These are phyloP conservation scores for Daldinia decipiens DNA, from an alignment of 495 filamentous ascomycete species.

Conservation along the genomic window DNA sequence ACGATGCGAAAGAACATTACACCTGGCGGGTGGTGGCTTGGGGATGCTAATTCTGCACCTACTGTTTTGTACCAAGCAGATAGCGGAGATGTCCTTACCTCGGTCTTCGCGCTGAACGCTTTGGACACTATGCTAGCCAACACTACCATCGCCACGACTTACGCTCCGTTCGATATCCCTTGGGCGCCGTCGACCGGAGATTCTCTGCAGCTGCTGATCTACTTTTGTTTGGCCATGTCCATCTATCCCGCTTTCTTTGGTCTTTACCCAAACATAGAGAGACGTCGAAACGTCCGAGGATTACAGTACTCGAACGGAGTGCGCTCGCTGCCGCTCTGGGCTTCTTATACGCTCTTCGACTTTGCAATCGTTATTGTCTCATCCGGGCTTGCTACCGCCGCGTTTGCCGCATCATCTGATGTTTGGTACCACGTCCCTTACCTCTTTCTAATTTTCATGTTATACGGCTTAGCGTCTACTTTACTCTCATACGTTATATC, in stretches of 20 bases:
- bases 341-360: conserved; percentile 82
- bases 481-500: conserved; percentile 76
- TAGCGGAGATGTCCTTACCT: conserved; percentile 55
- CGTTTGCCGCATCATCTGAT: conserved; percentile 67
- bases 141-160: conserved; percentile 72
- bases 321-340: conserved; percentile 75
- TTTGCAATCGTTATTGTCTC: conserved; percentile 71
- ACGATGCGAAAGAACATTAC: conserved; percentile 71
- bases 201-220: conserved; percentile 80
- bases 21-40: conserved; percentile 81
- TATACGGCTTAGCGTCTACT: conserved; percentile 75
- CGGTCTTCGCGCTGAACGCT: conserved; percentile 77
- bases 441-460: conserved; percentile 74
- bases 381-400: conserved; percentile 66
- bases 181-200: conserved; percentile 71
- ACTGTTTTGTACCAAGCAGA: conserved; percentile 68
- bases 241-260: conserved; percentile 86
- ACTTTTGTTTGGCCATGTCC: conserved; percentile 78
- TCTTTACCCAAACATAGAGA: conserved; percentile 84
- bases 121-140: conserved; percentile 72
- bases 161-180: conserved; percentile 74
- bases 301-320: conserved; percentile 90
- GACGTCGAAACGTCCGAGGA: conserved; percentile 78
- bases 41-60: conserved; percentile 62
- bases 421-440: conserved; percentile 75